Evolutionary conservation across 345 rosid genomes (phyloP).

Genomic region (Corchorus capsularis): DNA sequence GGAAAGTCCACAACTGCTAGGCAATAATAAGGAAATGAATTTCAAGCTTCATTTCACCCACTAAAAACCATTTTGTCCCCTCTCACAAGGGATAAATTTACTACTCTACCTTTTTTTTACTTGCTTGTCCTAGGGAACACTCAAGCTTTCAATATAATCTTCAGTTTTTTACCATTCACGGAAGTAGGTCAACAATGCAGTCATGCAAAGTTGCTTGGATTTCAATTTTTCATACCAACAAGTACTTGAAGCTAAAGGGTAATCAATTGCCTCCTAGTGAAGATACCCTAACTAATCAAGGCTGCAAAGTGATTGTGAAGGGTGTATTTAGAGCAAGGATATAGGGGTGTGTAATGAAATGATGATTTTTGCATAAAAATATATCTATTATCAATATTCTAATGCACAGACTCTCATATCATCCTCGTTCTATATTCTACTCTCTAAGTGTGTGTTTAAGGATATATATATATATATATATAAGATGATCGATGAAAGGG

Average conservation of each 20-base stretch:
- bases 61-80: neutral
- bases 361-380: too few relatives aligned
- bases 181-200: neutral
- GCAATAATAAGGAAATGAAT: neutral
- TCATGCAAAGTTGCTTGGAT: constrained; percentile 12
- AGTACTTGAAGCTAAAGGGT: neutral
- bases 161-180: neutral
- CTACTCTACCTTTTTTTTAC: neutral
- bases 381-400: too few relatives aligned
- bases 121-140: constrained; percentile 10
- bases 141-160: neutral
- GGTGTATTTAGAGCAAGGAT: too few relatives aligned
- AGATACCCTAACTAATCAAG: neutral
- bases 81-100: neutral
- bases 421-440: too few relatives aligned
- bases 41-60: neutral
- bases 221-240: constrained; percentile 1
- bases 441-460: too few relatives aligned
- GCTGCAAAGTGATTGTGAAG: neutral
- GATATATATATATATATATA: too few relatives aligned
- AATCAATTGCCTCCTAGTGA: neutral
- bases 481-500: too few relatives aligned
- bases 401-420: too few relatives aligned
- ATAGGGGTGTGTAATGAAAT: too few relatives aligned
- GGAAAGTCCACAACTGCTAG: neutral